A percentile compares a stretch with the other conserved stretches of the same genome.
phyloP scores from a whole-genome alignment of 2,329 filamentous ascomycete species.

The Diaporthe destruens region DNA sequence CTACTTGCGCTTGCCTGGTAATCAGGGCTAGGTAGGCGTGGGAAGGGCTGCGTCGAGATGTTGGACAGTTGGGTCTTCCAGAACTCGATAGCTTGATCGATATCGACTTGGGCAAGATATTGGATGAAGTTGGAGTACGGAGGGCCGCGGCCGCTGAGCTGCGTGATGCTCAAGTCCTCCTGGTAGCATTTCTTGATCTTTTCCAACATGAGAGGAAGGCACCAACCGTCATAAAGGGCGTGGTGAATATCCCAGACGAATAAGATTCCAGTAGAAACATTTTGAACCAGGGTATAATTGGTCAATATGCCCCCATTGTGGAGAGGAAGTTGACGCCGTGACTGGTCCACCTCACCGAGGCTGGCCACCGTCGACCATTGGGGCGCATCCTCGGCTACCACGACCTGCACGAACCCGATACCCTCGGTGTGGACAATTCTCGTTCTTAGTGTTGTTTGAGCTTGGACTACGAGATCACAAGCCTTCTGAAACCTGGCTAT shows the following conservation, averaged over 20 bases:
- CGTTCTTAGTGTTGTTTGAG: constrained; percentile 60
- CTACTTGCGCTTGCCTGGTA: constrained; percentile 51
- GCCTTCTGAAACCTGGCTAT: constrained; percentile 56
- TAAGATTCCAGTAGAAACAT: not conserved
- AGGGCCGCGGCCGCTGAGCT: not conserved
- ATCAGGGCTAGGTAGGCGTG: not conserved
- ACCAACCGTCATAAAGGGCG: constrained; percentile 69
- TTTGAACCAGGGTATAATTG: not conserved
- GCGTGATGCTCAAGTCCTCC: not conserved
- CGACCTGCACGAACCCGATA: constrained; percentile 61
- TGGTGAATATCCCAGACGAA: constrained; percentile 70
- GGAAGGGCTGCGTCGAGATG: not conserved
- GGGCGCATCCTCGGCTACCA: constrained; percentile 56
- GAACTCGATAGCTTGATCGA: constrained; percentile 54
- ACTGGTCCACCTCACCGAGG: constrained; percentile 55
- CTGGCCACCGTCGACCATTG: constrained; percentile 52
- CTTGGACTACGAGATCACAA: constrained; percentile 55
- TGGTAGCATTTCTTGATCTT: constrained; percentile 61
- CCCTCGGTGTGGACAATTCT: constrained; percentile 61
- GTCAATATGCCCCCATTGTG: not conserved
- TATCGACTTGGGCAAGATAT: constrained; percentile 56
- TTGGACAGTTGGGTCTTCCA: constrained; percentile 58
- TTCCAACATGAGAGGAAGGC: constrained; percentile 63
- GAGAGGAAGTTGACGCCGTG: constrained; percentile 48
- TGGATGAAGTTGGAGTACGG: constrained; percentile 50